A percentile compares a stretch with the other conserved stretches of the same genome.
These are phyloP conservation scores for Brasilioporus rufonigricans DNA, from an alignment of 768 basidiomycete species.

Conservation along the genomic window DNA sequence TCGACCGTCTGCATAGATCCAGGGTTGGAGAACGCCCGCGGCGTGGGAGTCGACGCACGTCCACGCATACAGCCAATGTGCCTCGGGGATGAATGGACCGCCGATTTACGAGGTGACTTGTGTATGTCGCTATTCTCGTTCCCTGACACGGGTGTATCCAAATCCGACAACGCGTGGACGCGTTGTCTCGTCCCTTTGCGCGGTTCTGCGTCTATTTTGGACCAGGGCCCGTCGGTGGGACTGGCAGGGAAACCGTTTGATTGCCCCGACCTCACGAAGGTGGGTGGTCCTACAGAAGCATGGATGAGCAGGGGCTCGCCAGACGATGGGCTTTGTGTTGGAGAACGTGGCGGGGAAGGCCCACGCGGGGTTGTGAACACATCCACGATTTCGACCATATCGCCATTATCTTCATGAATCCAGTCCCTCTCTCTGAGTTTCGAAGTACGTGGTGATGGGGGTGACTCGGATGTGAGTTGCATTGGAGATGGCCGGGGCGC, in stretches of 20 bases:
- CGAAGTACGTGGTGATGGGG: not conserved
- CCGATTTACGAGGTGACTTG: conserved; percentile 28
- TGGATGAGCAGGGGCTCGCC: not conserved
- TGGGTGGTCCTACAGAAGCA: not conserved
- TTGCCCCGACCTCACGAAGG: not conserved
- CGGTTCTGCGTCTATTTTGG: not conserved
- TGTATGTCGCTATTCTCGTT: conserved; percentile 4
- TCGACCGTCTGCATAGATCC: not conserved
- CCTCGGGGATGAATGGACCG: conserved; percentile 25
- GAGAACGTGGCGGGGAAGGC: conserved; percentile 22
- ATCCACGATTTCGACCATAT: conserved; percentile 13
- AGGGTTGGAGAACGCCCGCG: not conserved
- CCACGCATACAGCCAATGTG: not conserved
- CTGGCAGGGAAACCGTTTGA: conserved; percentile 9
- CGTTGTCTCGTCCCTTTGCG: not conserved
- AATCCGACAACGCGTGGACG: conserved; percentile 1
- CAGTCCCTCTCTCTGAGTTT: not conserved
- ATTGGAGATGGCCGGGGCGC: conserved; percentile 28
- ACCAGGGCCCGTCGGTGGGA: conserved; percentile 5
- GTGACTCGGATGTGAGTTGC: conserved; percentile 8
- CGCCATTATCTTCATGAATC: not conserved
- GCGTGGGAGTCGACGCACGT: conserved; percentile 16
- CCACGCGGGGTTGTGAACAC: conserved; percentile 22
- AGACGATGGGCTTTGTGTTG: conserved; percentile 19
- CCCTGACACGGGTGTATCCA: not conserved